Conservation (phyloP, 805 yeast species). For the Saccharomycopsis microspora region DNA sequence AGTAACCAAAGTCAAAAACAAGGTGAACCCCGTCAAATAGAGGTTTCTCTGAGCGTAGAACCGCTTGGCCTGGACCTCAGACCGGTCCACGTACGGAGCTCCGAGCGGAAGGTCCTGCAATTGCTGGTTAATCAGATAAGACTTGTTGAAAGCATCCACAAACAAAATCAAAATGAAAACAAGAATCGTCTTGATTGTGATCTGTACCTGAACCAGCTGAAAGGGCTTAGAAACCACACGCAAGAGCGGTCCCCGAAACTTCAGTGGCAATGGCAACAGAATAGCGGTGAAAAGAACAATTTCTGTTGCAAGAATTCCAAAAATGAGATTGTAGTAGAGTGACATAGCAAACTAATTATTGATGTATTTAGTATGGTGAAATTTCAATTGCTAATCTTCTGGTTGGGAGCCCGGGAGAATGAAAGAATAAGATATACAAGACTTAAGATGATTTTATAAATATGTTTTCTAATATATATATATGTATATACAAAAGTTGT, state of each 20-base stretch:
- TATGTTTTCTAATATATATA: no score
- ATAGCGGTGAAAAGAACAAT: conserved; percentile 68
- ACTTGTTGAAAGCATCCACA: conserved; percentile 80
- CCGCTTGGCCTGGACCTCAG: conserved; percentile 81
- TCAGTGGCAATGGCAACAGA: conserved; percentile 79
- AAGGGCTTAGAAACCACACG: conserved; percentile 56
- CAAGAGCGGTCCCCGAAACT: conserved; percentile 56
- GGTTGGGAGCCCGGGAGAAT: no score
- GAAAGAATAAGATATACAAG: no score
- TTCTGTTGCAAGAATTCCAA: conserved; percentile 67
- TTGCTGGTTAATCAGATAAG: conserved; percentile 56
- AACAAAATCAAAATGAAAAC: conserved; percentile 79
- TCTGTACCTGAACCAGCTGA: conserved; percentile 56
- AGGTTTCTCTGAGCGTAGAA: conserved; percentile 95
- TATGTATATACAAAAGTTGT: no score
- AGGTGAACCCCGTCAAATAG: conserved; percentile 90
- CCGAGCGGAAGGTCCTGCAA: conserved; percentile 27
- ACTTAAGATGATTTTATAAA: no score
- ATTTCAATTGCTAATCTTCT: no score
- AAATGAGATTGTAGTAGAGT: conserved; percentile 26
- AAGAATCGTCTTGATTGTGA: conserved; percentile 69
- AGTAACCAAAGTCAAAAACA: conserved; percentile 77
- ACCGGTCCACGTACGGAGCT: conserved; percentile 28
- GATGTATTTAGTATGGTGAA: not conserved
- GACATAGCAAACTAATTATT: conserved; percentile 20